Evolutionary conservation across 257 asterid genomes (phyloP).

Genomic region (Forsythia suspensa): DNA sequence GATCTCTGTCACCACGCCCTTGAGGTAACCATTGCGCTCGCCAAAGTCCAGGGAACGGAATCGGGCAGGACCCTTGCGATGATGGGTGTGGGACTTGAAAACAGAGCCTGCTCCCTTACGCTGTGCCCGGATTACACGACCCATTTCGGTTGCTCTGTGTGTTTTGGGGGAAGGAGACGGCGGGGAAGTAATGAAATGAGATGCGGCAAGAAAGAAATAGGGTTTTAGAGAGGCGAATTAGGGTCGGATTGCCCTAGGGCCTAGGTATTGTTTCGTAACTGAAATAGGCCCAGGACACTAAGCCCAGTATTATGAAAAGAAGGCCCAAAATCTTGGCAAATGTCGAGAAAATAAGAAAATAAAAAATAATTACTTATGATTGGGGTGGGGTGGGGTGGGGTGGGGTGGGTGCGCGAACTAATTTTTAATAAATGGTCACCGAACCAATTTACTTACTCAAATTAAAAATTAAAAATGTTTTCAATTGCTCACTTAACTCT

Average conservation of each 20-base stretch:
- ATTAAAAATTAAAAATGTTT: no score
- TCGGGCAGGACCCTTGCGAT: slow-evolving; percentile 60
- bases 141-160: slow-evolving; percentile 30
- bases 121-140: slow-evolving; percentile 58
- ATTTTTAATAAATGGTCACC: no score
- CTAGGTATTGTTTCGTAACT: neutral
- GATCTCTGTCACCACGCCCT: slow-evolving; percentile 55
- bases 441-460: no score
- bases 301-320: neutral
- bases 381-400: no score
- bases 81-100: slow-evolving; percentile 65
- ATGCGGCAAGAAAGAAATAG: neutral
- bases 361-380: no score
- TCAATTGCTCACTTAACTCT: no score
- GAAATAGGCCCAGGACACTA: neutral
- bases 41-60: slow-evolving; percentile 61
- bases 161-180: slow-evolving; percentile 13
- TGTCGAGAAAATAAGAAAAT: neutral
- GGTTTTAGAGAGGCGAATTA: slow-evolving; percentile 21
- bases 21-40: slow-evolving; percentile 59
- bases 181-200: slow-evolving; percentile 6
- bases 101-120: slow-evolving; percentile 64
- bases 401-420: no score
- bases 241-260: slow-evolving; percentile 12
- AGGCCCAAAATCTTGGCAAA: neutral